Percentiles rank a stretch among this genome's conserved stretches.
Conservation (phyloP, 192 early-diverging fungal species). For the Podila horticola region DNA sequence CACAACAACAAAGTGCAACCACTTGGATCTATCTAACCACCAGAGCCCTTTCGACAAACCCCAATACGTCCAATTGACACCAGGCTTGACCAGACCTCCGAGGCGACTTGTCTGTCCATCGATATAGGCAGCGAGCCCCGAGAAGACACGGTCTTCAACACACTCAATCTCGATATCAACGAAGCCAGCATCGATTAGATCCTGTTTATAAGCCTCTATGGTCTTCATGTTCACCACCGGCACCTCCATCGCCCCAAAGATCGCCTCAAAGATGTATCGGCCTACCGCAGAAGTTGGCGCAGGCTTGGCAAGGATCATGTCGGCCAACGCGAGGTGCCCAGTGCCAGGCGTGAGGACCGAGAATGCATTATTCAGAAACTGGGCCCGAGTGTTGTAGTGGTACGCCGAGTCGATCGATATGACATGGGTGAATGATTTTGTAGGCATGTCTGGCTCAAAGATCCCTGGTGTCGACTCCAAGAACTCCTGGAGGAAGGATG, state of each 20-base stretch:
- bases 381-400: conserved; percentile 57
- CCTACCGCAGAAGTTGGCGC: conserved; percentile 21
- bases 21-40: not conserved
- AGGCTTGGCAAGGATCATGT: conserved; percentile 48
- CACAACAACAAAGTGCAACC: conserved; percentile 2
- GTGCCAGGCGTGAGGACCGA: conserved; percentile 22
- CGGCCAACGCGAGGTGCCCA: conserved; percentile 44
- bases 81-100: conserved; percentile 38
- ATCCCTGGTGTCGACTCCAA: conserved; percentile 13
- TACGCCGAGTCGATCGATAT: conserved; percentile 61
- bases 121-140: conserved; percentile 48
- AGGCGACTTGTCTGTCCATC: conserved; percentile 26
- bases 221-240: conserved; percentile 54
- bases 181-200: conserved; percentile 52
- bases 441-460: conserved; percentile 7
- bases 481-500: conserved; percentile 34
- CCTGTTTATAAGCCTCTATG: conserved; percentile 44
- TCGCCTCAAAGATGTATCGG: conserved; percentile 14
- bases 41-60: not conserved
- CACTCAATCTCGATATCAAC: conserved; percentile 49
- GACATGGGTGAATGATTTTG: conserved; percentile 43
- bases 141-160: conserved; percentile 53
- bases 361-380: conserved; percentile 40
- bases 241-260: conserved; percentile 45
- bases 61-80: conserved; percentile 43